Evolutionary conservation across 768 basidiomycete genomes (phyloP).

Genomic region (Nidularia pulvinata): DNA sequence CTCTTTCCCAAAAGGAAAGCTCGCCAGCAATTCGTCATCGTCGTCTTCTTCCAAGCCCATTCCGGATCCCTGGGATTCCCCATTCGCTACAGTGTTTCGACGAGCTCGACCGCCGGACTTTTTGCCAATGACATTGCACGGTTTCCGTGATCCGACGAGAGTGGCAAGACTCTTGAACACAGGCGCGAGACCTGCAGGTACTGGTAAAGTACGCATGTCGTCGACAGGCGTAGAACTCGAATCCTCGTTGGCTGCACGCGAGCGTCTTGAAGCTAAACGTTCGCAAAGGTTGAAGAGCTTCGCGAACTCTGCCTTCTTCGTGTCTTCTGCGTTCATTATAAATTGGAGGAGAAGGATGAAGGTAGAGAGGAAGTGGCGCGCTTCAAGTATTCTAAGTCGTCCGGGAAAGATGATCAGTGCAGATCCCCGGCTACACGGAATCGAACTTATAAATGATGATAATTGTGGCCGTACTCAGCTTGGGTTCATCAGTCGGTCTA

Average conservation of each 20-base stretch:
- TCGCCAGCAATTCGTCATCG: slow-evolving; percentile 23
- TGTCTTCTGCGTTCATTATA: slow-evolving; percentile 8
- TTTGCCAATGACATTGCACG: background rate
- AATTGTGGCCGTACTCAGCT: no score
- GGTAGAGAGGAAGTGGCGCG: no score
- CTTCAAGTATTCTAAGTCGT: no score
- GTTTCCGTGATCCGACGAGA: slow-evolving; percentile 12
- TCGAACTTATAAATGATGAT: no score
- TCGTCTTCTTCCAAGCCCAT: slow-evolving; percentile 4
- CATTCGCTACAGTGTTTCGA: slow-evolving; percentile 20
- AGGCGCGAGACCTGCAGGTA: slow-evolving; percentile 36
- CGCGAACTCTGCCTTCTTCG: slow-evolving; percentile 50
- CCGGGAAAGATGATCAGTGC: no score
- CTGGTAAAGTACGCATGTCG: slow-evolving; percentile 11
- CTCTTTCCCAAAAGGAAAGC: slow-evolving; percentile 42
- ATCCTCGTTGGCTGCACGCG: slow-evolving; percentile 23
- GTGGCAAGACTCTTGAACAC: slow-evolving; percentile 27
- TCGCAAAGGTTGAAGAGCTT: slow-evolving; percentile 55
- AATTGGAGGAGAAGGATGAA: no score
- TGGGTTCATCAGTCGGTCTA: no score
- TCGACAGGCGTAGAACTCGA: slow-evolving; percentile 22
- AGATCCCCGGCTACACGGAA: no score
- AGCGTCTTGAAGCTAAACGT: slow-evolving; percentile 43
- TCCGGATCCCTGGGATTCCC: background rate
- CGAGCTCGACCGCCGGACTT: slow-evolving; percentile 8